Evolutionary conservation across 306 rosid genomes (phyloP).

Genomic region (Acacia crassicarpa): DNA sequence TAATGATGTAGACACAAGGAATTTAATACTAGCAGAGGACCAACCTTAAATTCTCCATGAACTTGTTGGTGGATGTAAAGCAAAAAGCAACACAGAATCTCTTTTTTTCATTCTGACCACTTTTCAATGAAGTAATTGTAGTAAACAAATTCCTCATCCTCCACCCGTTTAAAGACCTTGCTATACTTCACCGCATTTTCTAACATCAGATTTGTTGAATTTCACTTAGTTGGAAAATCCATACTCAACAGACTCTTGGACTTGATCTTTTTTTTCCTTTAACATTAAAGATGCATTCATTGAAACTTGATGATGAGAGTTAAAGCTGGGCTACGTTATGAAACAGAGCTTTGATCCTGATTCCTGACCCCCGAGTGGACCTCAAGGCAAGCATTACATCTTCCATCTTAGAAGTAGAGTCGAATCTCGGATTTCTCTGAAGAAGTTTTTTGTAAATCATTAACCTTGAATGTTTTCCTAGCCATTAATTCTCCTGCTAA

Average conservation of each 20-base stretch:
- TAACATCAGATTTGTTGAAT: neutral
- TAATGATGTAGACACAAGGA: neutral
- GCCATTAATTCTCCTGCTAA: neutral
- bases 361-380: too few relatives aligned
- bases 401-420: too few relatives aligned
- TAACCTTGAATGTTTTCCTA: neutral
- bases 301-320: too few relatives aligned
- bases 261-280: too few relatives aligned
- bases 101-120: neutral
- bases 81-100: neutral
- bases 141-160: neutral
- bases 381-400: too few relatives aligned
- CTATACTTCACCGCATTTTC: neutral
- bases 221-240: neutral
- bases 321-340: too few relatives aligned
- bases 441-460: too few relatives aligned
- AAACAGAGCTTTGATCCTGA: too few relatives aligned
- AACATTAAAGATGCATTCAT: too few relatives aligned
- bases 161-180: neutral
- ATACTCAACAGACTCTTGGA: too few relatives aligned
- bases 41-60: neutral
- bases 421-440: too few relatives aligned
- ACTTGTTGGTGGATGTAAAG: neutral
- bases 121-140: neutral
- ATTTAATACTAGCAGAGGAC: neutral